A percentile compares a stretch with the other conserved stretches of the same genome.
Evolutionary conservation across 1,139 yeast species (phyloP).

Genomic region (Taphrina betulina): DNA sequence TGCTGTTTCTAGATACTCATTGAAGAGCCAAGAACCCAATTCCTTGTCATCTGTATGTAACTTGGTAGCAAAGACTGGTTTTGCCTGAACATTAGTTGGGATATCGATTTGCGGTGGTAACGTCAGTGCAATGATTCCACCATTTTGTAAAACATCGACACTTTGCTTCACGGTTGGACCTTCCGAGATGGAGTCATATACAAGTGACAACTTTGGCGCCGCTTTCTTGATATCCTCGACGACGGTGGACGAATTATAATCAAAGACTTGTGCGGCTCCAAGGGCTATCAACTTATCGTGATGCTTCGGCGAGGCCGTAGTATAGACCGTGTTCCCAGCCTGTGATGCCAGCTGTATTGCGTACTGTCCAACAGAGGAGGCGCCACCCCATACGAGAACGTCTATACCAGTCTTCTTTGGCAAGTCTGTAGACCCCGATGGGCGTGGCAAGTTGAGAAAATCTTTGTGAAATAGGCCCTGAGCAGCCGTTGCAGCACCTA

Average conservation of each 20-base stretch:
- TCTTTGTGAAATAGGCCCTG: conserved; percentile 36
- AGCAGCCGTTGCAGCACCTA: conserved; percentile 36
- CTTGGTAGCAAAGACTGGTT: background rate
- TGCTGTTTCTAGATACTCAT: conserved; percentile 35
- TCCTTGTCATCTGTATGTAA: conserved; percentile 32
- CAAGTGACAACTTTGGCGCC: conserved; percentile 52
- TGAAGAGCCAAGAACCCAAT: conserved; percentile 25
- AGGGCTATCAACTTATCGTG: conserved; percentile 48
- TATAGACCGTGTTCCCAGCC: conserved; percentile 55
- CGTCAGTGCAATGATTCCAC: conserved; percentile 18
- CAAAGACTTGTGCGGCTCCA: conserved; percentile 64
- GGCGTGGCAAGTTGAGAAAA: conserved; percentile 8
- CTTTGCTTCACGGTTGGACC: conserved; percentile 8
- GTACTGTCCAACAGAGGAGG: conserved; percentile 56
- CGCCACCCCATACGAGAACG: conserved; percentile 62
- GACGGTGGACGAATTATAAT: conserved; percentile 59
- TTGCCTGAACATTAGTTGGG: conserved; percentile 5
- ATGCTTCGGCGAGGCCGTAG: conserved; percentile 55
- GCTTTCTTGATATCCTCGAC: conserved; percentile 52
- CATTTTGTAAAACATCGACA: background rate
- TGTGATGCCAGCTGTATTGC: conserved; percentile 58
- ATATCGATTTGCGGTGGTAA: conserved; percentile 4
- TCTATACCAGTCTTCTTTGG: conserved; percentile 40
- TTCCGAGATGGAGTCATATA: conserved; percentile 56
- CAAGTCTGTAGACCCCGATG: conserved; percentile 31